phyloP scores from a whole-genome alignment of 139 green algal species.

The Closterium sp. region DNA sequence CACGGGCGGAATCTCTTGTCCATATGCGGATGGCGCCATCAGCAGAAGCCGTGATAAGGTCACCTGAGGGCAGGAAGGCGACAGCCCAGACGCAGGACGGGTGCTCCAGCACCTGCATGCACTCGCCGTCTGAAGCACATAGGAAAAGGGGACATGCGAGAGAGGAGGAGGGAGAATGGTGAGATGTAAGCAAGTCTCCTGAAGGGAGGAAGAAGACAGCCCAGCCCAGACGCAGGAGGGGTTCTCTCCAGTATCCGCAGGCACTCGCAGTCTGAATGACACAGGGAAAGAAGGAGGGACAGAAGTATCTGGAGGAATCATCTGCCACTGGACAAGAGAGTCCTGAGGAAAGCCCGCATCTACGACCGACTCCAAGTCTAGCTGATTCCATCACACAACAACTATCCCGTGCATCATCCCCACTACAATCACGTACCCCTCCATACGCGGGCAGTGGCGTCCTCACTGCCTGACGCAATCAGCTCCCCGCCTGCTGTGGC shows the following conservation, averaged over 20 bases:
- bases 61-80: slow-evolving; percentile 69
- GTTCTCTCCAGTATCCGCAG: neutral
- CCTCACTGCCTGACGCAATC: slow-evolving; percentile 78
- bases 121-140: slow-evolving; percentile 60
- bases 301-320: too few relatives aligned
- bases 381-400: too few relatives aligned
- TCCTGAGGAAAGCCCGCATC: too few relatives aligned
- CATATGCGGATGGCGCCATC: slow-evolving; percentile 80
- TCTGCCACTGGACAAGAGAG: too few relatives aligned
- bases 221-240: slow-evolving; percentile 79
- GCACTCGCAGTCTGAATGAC: neutral
- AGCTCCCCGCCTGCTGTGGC: slow-evolving; percentile 25
- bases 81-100: slow-evolving; percentile 87
- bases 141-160: neutral
- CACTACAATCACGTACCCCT: slow-evolving; percentile 12
- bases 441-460: slow-evolving; percentile 76
- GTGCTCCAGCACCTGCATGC: slow-evolving; percentile 71
- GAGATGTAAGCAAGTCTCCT: neutral
- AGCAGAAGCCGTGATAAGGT: slow-evolving; percentile 80
- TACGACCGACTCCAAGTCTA: neutral
- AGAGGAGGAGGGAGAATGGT: too few relatives aligned
- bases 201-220: too few relatives aligned
- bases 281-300: too few relatives aligned
- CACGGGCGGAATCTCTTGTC: slow-evolving; percentile 49
- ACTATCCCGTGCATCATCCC: neutral